These are phyloP conservation scores for Boletus rubropictus DNA, from an alignment of 768 basidiomycete species.

Conservation along the genomic window DNA sequence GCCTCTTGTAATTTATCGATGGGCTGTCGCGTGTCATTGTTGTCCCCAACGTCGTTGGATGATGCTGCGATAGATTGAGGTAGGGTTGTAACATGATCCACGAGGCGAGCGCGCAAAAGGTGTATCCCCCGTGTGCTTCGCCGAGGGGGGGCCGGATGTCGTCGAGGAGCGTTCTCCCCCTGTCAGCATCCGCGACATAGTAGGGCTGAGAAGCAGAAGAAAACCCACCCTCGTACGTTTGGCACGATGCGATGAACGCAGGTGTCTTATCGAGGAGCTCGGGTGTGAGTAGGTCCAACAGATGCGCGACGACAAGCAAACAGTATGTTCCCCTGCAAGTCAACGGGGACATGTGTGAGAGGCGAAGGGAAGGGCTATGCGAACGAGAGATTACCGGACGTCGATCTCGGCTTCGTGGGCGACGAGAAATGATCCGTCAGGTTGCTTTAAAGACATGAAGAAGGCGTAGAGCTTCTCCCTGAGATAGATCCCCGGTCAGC, in stretches of 20 bases:
- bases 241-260: conserved; percentile 80
- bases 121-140: conserved; percentile 97
- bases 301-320: conserved; percentile 72
- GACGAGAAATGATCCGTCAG: conserved; percentile 91
- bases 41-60: neutral
- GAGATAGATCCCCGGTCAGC: neutral
- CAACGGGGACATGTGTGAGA: neutral
- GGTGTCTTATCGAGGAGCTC: conserved; percentile 74
- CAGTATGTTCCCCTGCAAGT: conserved; percentile 83
- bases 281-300: conserved; percentile 85
- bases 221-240: conserved; percentile 98
- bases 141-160: conserved; percentile 72
- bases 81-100: conserved; percentile 73
- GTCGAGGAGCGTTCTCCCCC: conserved; percentile 28
- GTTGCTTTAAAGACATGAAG: conserved; percentile 87
- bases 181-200: conserved; percentile 31
- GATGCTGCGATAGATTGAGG: conserved; percentile 18
- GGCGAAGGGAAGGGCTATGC: too few species aligned
- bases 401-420: conserved; percentile 87
- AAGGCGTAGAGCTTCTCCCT: conserved; percentile 75
- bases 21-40: conserved; percentile 16
- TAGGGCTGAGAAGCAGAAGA: conserved; percentile 73
- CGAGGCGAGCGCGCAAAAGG: conserved; percentile 85
- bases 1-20: conserved; percentile 49
- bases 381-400: conserved; percentile 57